These are phyloP conservation scores for Hyparrhenia diplandra DNA, from an alignment of 176 grass and related monocot genomes.

Conservation along the genomic window DNA sequence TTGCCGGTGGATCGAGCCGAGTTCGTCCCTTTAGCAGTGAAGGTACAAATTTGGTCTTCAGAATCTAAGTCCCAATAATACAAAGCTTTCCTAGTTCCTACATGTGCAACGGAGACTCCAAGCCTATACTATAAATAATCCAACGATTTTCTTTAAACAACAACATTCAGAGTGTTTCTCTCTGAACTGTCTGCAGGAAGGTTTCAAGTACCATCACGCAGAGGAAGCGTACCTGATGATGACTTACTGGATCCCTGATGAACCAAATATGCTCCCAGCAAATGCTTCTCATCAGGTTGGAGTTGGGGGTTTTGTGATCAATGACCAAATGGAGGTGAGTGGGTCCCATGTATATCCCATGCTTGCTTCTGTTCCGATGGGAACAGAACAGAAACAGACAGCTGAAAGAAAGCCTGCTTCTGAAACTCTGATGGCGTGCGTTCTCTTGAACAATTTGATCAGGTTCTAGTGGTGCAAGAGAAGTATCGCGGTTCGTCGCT, in stretches of 20 bases:
- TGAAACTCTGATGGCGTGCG: neutral
- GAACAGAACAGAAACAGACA: neutral
- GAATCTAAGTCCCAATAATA: neutral
- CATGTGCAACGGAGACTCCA: neutral
- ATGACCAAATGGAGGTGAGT: slow-evolving; percentile 85
- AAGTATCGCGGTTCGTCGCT: slow-evolving; percentile 48
- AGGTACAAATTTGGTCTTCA: slow-evolving; percentile 35
- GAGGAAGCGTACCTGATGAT: slow-evolving; percentile 93
- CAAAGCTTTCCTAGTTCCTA: neutral
- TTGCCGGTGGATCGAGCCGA: slow-evolving; percentile 66
- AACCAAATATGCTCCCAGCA: slow-evolving; percentile 78
- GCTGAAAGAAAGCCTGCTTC: neutral
- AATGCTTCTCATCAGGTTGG: slow-evolving; percentile 98
- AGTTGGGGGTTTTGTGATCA: slow-evolving; percentile 87
- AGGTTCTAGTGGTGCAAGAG: slow-evolving; percentile 95
- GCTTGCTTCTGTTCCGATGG: neutral
- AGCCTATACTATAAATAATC: neutral
- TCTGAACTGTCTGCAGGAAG: slow-evolving; percentile 40
- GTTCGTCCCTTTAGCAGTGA: slow-evolving; percentile 74
- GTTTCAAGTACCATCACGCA: slow-evolving; percentile 97
- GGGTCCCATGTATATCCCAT: neutral
- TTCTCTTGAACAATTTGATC: neutral
- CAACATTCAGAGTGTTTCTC: neutral
- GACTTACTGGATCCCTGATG: slow-evolving; percentile 95
- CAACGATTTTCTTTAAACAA: neutral